Evolutionary conservation across 495 filamentous ascomycete genomes (phyloP).

Genomic region (Aspergillus heteromorphus): DNA sequence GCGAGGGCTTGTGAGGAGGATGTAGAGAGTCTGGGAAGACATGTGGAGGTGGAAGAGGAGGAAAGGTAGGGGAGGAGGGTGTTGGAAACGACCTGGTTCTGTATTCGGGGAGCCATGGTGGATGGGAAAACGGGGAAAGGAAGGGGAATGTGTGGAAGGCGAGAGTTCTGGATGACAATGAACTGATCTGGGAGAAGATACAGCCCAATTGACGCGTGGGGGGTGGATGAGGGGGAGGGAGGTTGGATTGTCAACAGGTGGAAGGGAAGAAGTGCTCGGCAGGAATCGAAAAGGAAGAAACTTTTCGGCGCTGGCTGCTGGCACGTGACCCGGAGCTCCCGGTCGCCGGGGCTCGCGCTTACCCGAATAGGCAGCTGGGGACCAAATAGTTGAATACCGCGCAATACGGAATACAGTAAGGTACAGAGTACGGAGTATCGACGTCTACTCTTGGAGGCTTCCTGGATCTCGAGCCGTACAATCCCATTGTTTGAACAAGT

Average conservation of each 20-base stretch:
- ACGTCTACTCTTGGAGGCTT: no score
- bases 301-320: constrained; percentile 22
- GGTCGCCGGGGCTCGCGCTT: neutral
- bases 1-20: constrained; percentile 18
- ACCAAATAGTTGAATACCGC: no score
- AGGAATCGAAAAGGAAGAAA: constrained; percentile 28
- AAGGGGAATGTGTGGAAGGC: neutral
- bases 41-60: constrained; percentile 15
- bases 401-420: no score
- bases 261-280: neutral
- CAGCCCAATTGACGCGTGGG: constrained; percentile 1
- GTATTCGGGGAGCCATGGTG: constrained; percentile 44
- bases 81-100: constrained; percentile 33
- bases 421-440: no score
- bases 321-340: constrained; percentile 8
- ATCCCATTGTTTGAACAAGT: neutral
- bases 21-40: constrained; percentile 2
- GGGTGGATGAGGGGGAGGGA: constrained; percentile 8
- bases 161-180: constrained; percentile 13
- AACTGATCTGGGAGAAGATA: constrained; percentile 9
- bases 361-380: neutral
- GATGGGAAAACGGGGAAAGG: neutral
- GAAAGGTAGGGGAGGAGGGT: constrained; percentile 36
- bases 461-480: neutral
- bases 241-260: constrained; percentile 5